Conservation (phyloP, 208 protist genomes). For the Leishmania tropica region DNA sequence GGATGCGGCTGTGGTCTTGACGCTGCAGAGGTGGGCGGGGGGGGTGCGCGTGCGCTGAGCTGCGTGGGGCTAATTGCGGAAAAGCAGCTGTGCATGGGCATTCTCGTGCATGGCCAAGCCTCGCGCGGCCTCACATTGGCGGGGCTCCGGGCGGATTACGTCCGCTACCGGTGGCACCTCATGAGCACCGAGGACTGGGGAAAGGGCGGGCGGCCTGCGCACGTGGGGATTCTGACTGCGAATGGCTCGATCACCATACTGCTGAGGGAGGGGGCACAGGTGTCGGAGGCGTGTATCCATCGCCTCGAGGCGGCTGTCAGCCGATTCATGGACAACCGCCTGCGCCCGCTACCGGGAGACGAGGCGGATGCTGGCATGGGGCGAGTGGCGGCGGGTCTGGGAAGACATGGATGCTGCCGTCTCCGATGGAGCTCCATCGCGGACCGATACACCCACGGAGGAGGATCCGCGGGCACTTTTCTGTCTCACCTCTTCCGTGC, state of each 20-base stretch:
- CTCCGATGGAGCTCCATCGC: no score
- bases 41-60: neutral
- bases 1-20: neutral
- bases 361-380: neutral
- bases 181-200: neutral
- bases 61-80: neutral
- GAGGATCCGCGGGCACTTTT: no score
- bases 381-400: neutral
- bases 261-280: neutral
- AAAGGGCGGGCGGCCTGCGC: neutral
- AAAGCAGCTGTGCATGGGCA: neutral
- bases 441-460: neutral
- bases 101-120: neutral
- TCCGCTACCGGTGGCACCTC: neutral
- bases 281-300: neutral
- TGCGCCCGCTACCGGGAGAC: neutral
- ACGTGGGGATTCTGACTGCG: neutral
- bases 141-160: neutral
- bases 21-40: neutral
- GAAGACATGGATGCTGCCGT: neutral
- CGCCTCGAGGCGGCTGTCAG: neutral
- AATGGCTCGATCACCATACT: neutral
- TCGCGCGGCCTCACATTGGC: neutral
- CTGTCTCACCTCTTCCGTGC: no score
- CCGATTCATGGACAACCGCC: neutral